A percentile compares a stretch with the other conserved stretches of the same genome.
Conservation (phyloP, 257 asterid genomes). For the Perilla frutescens region DNA sequence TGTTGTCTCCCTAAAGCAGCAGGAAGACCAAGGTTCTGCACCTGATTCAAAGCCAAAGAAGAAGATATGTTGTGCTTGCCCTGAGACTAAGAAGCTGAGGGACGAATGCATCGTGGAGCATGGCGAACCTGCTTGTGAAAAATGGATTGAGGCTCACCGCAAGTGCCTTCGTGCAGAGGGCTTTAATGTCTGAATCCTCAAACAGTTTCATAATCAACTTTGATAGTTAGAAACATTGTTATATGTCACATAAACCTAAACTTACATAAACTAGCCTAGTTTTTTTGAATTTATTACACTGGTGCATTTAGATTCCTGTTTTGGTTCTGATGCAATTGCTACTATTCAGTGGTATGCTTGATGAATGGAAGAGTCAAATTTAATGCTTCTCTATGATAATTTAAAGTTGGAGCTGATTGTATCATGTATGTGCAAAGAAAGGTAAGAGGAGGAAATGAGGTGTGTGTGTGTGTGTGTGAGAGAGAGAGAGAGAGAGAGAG, state of each 20-base stretch:
- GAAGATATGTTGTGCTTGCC: conserved; percentile 97
- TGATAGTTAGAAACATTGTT: conserved; percentile 8
- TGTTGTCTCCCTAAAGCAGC: conserved; percentile 46
- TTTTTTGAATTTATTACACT: neutral
- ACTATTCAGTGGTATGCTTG: neutral
- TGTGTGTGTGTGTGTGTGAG: too few relatives aligned
- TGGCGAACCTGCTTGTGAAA: conserved; percentile 79
- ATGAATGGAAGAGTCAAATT: neutral
- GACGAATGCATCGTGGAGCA: conserved; percentile 87
- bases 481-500: too few relatives aligned
- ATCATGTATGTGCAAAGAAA: too few relatives aligned
- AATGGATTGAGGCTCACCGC: conserved; percentile 85
- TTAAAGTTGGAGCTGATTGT: neutral
- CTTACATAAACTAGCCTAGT: neutral
- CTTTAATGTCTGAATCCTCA: conserved; percentile 71
- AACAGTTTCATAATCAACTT: neutral
- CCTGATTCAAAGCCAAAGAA: conserved; percentile 78
- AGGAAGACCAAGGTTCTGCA: conserved; percentile 52
- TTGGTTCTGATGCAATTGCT: neutral
- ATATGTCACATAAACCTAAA: conserved; percentile 1
- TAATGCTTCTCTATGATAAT: neutral
- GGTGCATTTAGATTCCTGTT: neutral
- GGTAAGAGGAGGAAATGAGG: too few relatives aligned
- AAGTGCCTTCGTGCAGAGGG: conserved; percentile 93
- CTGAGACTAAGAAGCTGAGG: conserved; percentile 82